Evolutionary conservation across 1,284 basidiomycete species (phyloP).

Genomic region (Leccinum solheimii): DNA sequence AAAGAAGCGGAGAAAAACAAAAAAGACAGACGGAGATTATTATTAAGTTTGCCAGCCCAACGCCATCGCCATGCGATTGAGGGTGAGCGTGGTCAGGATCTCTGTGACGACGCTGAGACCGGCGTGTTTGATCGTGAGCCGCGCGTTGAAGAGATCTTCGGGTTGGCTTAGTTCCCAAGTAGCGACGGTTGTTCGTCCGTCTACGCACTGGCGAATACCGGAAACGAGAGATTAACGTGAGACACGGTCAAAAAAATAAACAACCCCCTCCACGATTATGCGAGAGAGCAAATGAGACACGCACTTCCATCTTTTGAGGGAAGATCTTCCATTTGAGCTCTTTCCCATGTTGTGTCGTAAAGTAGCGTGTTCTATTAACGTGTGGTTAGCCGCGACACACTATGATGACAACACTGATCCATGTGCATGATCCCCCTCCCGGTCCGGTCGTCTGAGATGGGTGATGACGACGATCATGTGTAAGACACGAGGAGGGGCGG

Average conservation of each 20-base stretch:
- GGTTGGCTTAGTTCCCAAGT: constrained; percentile 62
- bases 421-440: neutral
- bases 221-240: neutral
- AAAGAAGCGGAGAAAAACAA: constrained; percentile 2
- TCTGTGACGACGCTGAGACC: constrained; percentile 67
- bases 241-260: neutral
- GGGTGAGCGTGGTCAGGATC: constrained; percentile 64
- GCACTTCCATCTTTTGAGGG: constrained; percentile 64
- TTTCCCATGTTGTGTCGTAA: constrained; percentile 61
- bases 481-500: neutral
- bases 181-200: constrained; percentile 56
- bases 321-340: constrained; percentile 71
- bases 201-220: constrained; percentile 49
- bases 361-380: constrained; percentile 61
- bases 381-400: neutral
- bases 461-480: neutral
- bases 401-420: neutral
- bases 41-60: constrained; percentile 49
- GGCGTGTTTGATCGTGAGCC: constrained; percentile 54
- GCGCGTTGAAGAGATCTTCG: constrained; percentile 57
- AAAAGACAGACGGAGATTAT: neutral
- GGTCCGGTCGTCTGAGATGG: neutral
- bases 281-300: constrained; percentile 16
- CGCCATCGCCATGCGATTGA: constrained; percentile 63
- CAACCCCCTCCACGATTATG: neutral